Conservation (phyloP, 768 basidiomycete species). For the Hericium erinaceus region DNA sequence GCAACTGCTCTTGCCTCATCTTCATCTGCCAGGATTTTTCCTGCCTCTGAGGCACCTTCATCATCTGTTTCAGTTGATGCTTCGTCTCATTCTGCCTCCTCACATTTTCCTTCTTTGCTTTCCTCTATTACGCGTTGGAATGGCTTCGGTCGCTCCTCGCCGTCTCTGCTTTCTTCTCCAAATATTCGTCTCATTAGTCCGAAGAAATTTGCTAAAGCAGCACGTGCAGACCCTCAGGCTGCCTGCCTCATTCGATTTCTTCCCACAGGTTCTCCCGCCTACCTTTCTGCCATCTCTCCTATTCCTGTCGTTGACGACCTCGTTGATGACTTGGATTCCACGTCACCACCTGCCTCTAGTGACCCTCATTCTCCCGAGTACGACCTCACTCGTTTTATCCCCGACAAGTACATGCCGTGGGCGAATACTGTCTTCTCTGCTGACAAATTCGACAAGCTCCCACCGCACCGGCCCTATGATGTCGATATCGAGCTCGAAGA, state of each 20-base stretch:
- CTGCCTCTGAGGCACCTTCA: too few species aligned
- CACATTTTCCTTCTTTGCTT: too few species aligned
- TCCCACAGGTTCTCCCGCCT: neutral
- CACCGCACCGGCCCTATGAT: conserved; percentile 10
- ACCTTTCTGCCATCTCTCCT: neutral
- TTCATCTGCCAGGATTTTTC: too few species aligned
- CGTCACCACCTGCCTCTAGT: neutral
- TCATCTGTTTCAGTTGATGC: too few species aligned
- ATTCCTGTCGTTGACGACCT: neutral
- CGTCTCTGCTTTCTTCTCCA: too few species aligned
- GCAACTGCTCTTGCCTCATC: too few species aligned
- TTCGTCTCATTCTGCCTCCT: too few species aligned
- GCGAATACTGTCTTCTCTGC: conserved; percentile 2
- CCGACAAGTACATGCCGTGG: neutral
- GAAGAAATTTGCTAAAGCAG: too few species aligned
- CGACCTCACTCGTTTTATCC: neutral
- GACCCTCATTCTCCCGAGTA: neutral
- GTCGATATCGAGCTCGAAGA: conserved; percentile 12
- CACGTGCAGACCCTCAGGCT: too few species aligned
- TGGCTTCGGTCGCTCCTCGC: too few species aligned
- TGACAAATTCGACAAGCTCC: conserved; percentile 1
- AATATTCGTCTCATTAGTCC: too few species aligned
- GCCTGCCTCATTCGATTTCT: neutral
- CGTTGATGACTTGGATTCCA: neutral
- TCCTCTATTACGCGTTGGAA: too few species aligned